Evolutionary conservation across 768 basidiomycete species (phyloP).

Genomic region (Chalciporus chontae): DNA sequence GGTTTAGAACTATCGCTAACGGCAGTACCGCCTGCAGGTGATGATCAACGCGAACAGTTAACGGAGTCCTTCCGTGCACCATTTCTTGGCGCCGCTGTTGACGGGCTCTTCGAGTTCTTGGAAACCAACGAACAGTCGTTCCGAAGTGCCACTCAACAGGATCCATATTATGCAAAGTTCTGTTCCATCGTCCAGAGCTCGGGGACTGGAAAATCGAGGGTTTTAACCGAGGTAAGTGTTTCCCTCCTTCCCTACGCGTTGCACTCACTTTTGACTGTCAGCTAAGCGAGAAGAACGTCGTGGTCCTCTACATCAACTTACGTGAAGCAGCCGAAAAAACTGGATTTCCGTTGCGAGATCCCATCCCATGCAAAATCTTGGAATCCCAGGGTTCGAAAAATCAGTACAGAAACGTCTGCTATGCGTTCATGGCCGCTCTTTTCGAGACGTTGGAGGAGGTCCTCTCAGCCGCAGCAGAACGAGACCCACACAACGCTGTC

Average conservation of each 20-base stretch:
- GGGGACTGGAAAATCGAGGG: not conserved
- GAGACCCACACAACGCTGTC: too few relatives aligned
- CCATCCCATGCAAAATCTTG: slow-evolving; percentile 11
- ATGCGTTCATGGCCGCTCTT: slow-evolving; percentile 12
- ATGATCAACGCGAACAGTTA: not conserved
- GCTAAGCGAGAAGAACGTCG: slow-evolving; percentile 11
- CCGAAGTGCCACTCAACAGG: not conserved
- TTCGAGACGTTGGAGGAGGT: slow-evolving; percentile 1
- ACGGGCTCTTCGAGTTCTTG: slow-evolving; percentile 20
- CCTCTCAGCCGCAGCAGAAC: not conserved
- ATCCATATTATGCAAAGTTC: too few relatives aligned
- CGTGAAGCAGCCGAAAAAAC: not conserved
- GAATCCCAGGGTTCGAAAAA: not conserved
- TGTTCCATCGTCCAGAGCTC: too few relatives aligned
- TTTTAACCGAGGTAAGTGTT: too few relatives aligned
- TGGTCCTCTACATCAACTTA: slow-evolving; percentile 19
- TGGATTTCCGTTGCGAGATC: slow-evolving; percentile 17
- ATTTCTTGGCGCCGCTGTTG: slow-evolving; percentile 1
- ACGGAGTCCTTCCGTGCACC: not conserved
- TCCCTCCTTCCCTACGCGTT: too few relatives aligned
- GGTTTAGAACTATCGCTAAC: too few relatives aligned
- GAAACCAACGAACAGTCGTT: slow-evolving; percentile 9
- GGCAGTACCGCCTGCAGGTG: too few relatives aligned
- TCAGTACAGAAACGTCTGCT: slow-evolving; percentile 6
- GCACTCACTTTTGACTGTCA: not conserved